Evolutionary conservation across 176 grass and related monocot genomes (phyloP), one percentile per base, ranked within the genome.

Genomic region (Carex parvula): DNA sequence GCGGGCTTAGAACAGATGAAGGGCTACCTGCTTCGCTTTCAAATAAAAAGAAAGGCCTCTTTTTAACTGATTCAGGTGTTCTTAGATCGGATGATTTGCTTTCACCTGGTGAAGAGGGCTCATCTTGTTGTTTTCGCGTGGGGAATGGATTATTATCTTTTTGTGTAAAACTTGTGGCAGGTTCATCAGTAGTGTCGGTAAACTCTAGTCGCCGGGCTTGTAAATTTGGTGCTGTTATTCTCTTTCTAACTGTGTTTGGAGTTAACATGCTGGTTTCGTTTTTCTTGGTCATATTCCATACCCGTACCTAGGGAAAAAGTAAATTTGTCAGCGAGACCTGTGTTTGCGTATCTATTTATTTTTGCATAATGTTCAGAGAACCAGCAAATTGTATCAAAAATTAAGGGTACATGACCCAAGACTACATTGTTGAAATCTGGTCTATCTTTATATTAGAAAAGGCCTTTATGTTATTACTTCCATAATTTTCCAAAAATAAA

Each of bases 1-100:
- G 92, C 0, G 95, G 93, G 78, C 79, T 99, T 30, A 99, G 86
- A 87, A 99, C 96, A 10, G 96, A 99, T 24, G 86, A 92, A 9
- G 96, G 96, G 73, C 96, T 99, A 53, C 68, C 74, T 46, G 60
- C 68, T 60, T 82, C 71, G 67, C 26, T 87, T 57, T 88, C 86
- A 11, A 93, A 92, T 83, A 89, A 90, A 4, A 70, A 53, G 15
- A 90, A 93, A n/a, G 79, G 26, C 82, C 91, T 93, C 83, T 99
- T 99, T 84, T 87, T 94, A 3, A 18, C 75, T 29, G 91, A 93
- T 37, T 99, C 86, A 0, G 96, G 93, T 20, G 93, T 99, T 70
- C 91, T 86, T 20, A 99, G 94, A 61, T 95, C 86, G 13, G 84
- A 82, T 18, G 62, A 80, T 88, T 91, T 95, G 6, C 84, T 86